Base-by-base conservation (phyloP, 2,329 filamentous ascomycete species). In the Didymella pomorum region DNA sequence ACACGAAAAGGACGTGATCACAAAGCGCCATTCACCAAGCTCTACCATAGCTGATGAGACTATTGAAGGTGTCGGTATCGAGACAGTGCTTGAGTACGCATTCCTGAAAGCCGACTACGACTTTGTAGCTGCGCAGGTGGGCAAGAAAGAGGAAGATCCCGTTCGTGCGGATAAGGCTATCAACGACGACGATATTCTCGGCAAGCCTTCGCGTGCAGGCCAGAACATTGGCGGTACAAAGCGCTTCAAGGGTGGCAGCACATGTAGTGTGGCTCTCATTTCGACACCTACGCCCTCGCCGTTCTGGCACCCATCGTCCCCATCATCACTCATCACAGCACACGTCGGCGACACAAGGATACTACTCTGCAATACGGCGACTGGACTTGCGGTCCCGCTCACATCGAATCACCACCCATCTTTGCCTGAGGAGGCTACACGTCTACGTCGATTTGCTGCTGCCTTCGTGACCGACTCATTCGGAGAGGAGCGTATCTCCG, bases 291-390 rank as follows among this genome's bases (percentile, higher is more conserved):
- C 92, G 0, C 89, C 93, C 0, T 90, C 90, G 0, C 95, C 95
- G 0, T 99, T 96, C 78, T 99, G 95, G 95, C 92, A 98, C 70
- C 95, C 95, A 0, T 86, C 88, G 4, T 90, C 92, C 0, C 89
- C 92, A 3, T 92, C 90, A 0, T 96, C 93, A 0, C 80, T 99
- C 33, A 79, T 97, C 16, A 89, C 93, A 7, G 93, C 92, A 0
- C 95, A 99, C 74, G 93, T 97, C 2, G 95, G 95, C 60, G 95
- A 99, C 76, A 97, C 93, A 1, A 87, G 95, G 51, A 89, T 97
- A 60, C 82, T 99, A 2, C 86, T 99, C 29, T 98, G 93, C 79
- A 89, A 93, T 53, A 97, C 94, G 0, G 84, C 85, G 14, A 94
- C 92, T 1, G 95, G 95, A 7, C 83, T 87, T 43, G 89, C 93